Conservation (phyloP, 2,329 filamentous ascomycete species). For the Metarhizium brunneum region DNA sequence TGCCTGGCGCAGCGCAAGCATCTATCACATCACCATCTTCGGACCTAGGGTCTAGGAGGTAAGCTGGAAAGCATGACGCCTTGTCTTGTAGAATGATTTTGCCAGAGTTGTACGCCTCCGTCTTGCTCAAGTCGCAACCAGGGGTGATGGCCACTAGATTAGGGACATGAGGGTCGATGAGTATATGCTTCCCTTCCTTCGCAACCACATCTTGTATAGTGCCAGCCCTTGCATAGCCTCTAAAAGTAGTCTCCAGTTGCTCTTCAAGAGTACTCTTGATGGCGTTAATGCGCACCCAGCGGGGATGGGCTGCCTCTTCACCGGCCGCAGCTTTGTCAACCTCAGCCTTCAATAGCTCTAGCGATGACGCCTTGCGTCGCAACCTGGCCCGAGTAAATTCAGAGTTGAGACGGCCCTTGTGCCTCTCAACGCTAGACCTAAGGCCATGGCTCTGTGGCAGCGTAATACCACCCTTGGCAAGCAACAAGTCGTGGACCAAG, state of each 20-base stretch:
- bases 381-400: conserved; percentile 78
- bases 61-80: conserved; percentile 92
- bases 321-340: conserved; percentile 42
- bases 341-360: conserved; percentile 55
- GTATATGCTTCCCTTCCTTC: conserved; percentile 41
- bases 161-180: conserved; percentile 73
- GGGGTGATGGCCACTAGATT: conserved; percentile 73
- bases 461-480: conserved; percentile 74
- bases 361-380: conserved; percentile 55
- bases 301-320: conserved; percentile 56
- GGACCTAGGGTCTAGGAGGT: conserved; percentile 62
- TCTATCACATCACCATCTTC: conserved; percentile 76
- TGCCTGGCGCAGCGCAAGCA: conserved; percentile 87
- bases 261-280: conserved; percentile 61
- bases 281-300: conserved; percentile 86
- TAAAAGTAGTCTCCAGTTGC: conserved; percentile 69
- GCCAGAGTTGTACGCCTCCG: conserved; percentile 63
- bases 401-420: conserved; percentile 71
- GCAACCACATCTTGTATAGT: conserved; percentile 47
- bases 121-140: conserved; percentile 61
- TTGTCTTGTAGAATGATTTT: conserved; percentile 90
- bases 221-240: conserved; percentile 46
- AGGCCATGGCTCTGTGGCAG: conserved; percentile 73
- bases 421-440: conserved; percentile 62
- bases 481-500: conserved; percentile 75